Conservation (phyloP, 345 rosid genomes). For the Boechera divaricarpa region DNA sequence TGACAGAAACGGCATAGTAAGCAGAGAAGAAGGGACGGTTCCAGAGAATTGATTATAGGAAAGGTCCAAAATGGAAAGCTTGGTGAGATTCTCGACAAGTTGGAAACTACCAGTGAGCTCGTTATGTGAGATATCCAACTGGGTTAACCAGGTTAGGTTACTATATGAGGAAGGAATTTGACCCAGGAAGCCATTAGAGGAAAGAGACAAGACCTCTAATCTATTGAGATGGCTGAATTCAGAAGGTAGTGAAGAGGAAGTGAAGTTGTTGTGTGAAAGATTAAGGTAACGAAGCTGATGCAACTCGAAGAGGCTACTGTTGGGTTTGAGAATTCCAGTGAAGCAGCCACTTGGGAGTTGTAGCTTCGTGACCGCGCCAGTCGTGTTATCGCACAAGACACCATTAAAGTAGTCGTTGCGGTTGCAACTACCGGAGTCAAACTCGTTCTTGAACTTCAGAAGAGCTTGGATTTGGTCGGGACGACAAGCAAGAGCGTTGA, state of each 20-base stretch:
- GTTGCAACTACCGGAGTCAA: constrained; percentile 12
- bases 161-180: constrained; percentile 19
- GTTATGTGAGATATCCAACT: constrained; percentile 3
- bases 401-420: not conserved
- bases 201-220: constrained; percentile 21
- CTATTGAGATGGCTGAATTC: constrained; percentile 4
- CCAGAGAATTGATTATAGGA: constrained; percentile 4
- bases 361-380: constrained; percentile 2
- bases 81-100: not conserved
- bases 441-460: constrained; percentile 10
- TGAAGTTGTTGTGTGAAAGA: constrained; percentile 25
- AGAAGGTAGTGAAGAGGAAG: not conserved
- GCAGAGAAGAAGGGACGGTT: constrained; percentile 12
- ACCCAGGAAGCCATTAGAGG: constrained; percentile 6
- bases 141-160: constrained; percentile 1
- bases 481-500: not conserved
- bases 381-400: not conserved
- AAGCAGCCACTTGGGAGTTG: constrained; percentile 20
- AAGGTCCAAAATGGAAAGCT: not conserved
- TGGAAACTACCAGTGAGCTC: constrained; percentile 13
- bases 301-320: constrained; percentile 15
- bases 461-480: constrained; percentile 7
- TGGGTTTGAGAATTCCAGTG: not conserved
- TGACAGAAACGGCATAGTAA: constrained; percentile 8
- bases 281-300: constrained; percentile 11